Base-by-base conservation (phyloP, 768 basidiomycete species). In the Lentinula sp. region DNA sequence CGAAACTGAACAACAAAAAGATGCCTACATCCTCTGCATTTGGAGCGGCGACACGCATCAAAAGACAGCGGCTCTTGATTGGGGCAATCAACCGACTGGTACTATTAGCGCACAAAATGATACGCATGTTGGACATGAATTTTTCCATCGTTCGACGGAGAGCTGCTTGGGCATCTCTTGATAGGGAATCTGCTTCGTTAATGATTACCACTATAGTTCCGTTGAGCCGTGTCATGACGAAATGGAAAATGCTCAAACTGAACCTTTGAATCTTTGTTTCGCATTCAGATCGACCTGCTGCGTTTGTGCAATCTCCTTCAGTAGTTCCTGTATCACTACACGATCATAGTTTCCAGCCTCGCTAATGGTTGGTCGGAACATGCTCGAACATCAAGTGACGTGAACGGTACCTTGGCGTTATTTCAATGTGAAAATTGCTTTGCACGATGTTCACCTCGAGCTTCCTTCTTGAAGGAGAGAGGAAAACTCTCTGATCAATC, bases 91-190 rank as follows among this genome's bases (percentile, higher is more conserved):
- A 88, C 65, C 89, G 88, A 69, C 90, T 91, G 3, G 96, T 98
- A 70, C 91, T 94, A 73, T 95, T 95, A 21, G 95, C 95, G 70
- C 95, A 98, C 0, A 99, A 81, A 66, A 99, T 96, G 68, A 99
- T 88, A 32, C 96, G 86, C 84, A 99, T 84, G 71, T 98, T 99
- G 45, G 88, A 86, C 91, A 97, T 98, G 78, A 96, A 98, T 74
- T 98, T 98, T 71, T 99, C 96, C 96, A 98, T 99, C 9, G 96
- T 99, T 61, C 96, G 82, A 68, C 96, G 87, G 37, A 99, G 82
- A 7, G 96, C 96, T 0, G 96, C 95, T 77, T 99, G 96, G 1
- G 96, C 96, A 74, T 99, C 96, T 58, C 96, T 87, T 10, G 93
- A 87, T 45, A 99, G 81, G 0, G 92, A 88, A 71, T 99, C 96